Evolutionary conservation across 2,329 filamentous ascomycete species (phyloP), one percentile per base, ranked within the genome.

Genomic region (Aspergillus sp.): DNA sequence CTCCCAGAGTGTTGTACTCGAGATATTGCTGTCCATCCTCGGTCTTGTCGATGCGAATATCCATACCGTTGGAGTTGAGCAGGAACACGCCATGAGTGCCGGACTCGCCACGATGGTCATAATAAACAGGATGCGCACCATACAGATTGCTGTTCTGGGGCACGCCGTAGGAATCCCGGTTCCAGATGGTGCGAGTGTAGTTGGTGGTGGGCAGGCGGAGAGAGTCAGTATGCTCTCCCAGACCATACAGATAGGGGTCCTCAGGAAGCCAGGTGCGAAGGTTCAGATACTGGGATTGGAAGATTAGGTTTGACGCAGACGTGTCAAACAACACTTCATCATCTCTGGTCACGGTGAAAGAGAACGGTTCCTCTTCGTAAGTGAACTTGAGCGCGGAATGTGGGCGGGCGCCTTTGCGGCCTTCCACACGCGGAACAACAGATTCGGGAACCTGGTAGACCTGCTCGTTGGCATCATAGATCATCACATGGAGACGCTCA

Each of bases 1-100:
- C 89, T 6, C 89, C 89, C 0, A 93, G 77, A 1, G 83, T 83
- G 67, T 92, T 90, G 73, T 92, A 94, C 70, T 92, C 87, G 4
- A 94, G 79, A 52, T 86, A 90, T 65, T 92, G 84, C 6, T 81
- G 77, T 7, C 79, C 76, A 20, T 76, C 69, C 4, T 76, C 71
- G 1, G 81, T 82, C 56, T 83, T 81, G 65, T 90, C 81, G 67
- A 92, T 84, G 60, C 86, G 86, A 66, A 92, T 78, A 54, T 92
- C 87, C 85, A 91, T 91, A 32, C 83, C 87, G 61, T 89, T 87
- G 11, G 84, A 86, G 68, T 89, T 90, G 57, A 88, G 71, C 20
- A 90, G 73, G 65, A 89, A 86, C 3, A 89, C 87, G 16, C 72
- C 86, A 79, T 73, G 89, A 66, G 54, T 85, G 72, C 63, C 83